Evolutionary conservation across 768 basidiomycete genomes (phyloP).

Genomic region (Kwoniella sp.): DNA sequence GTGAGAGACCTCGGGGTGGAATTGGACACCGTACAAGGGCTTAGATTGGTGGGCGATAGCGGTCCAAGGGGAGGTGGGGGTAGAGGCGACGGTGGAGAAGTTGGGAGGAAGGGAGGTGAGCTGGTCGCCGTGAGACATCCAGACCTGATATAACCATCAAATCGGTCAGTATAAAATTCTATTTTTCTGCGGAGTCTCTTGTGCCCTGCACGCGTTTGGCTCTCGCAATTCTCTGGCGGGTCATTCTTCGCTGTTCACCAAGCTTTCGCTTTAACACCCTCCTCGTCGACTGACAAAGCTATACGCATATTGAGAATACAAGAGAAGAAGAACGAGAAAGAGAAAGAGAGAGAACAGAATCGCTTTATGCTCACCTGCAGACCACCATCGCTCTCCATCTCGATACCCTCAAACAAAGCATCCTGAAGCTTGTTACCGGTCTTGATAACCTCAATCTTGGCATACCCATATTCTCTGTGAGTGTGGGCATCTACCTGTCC

Average conservation of each 20-base stretch:
- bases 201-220: too few relatives aligned
- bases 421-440: constrained; percentile 65
- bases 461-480: constrained; percentile 94
- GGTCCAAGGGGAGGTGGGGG: constrained; percentile 83
- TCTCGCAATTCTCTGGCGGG: too few relatives aligned
- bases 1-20: constrained; percentile 98
- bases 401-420: constrained; percentile 79
- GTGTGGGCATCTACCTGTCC: constrained; percentile 83
- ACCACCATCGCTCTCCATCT: constrained; percentile 63
- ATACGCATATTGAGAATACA: too few relatives aligned
- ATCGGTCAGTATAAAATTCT: not conserved
- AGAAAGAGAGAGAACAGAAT: not conserved
- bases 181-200: too few relatives aligned
- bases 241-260: too few relatives aligned
- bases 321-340: too few relatives aligned
- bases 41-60: constrained; percentile 88
- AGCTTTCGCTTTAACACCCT: too few relatives aligned
- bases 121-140: constrained; percentile 99
- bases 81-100: constrained; percentile 86
- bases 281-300: too few relatives aligned
- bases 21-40: constrained; percentile 93
- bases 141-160: constrained; percentile 65
- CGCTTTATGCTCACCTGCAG: constrained; percentile 66
- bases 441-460: constrained; percentile 72
- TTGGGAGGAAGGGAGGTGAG: constrained; percentile 75